These are phyloP conservation scores for Epichloe sp. DNA, from an alignment of 2,329 filamentous ascomycete genomes.

Conservation along the genomic window DNA sequence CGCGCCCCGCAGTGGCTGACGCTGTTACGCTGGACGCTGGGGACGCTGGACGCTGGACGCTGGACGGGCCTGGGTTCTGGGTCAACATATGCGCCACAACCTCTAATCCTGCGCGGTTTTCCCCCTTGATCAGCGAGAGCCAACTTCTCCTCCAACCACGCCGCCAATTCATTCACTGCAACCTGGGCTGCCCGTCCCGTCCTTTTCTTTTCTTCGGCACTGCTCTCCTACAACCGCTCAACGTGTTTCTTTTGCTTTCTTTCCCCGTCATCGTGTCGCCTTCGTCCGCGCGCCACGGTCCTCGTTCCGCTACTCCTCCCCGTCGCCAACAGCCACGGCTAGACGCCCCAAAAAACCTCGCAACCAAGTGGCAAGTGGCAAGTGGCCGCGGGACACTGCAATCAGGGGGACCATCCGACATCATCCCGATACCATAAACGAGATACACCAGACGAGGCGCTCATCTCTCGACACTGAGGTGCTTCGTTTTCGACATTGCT, in stretches of 20 bases:
- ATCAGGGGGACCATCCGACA: neutral
- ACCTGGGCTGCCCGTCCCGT: neutral
- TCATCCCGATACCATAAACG: neutral
- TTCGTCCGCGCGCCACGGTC: neutral
- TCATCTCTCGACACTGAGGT: neutral
- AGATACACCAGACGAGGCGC: neutral
- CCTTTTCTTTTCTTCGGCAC: neutral
- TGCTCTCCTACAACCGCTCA: neutral
- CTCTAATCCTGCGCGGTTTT: neutral
- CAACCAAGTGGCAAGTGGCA: neutral
- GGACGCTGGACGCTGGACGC: too few species aligned
- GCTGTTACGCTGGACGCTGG: too few species aligned
- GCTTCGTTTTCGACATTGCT: neutral
- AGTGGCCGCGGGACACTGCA: neutral
- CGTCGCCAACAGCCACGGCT: neutral
- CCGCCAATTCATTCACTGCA: neutral
- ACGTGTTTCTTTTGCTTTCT: neutral
- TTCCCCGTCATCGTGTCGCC: neutral
- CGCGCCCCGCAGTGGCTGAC: neutral
- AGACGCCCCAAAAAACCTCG: neutral
- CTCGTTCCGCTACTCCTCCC: neutral
- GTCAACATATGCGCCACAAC: slow-evolving; percentile 2
- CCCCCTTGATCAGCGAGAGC: neutral
- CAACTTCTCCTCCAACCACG: slow-evolving; percentile 1
- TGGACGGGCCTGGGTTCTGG: neutral